phyloP scores from a whole-genome alignment of 2,329 filamentous ascomycete genomes.

The Westerdykella ornata region DNA sequence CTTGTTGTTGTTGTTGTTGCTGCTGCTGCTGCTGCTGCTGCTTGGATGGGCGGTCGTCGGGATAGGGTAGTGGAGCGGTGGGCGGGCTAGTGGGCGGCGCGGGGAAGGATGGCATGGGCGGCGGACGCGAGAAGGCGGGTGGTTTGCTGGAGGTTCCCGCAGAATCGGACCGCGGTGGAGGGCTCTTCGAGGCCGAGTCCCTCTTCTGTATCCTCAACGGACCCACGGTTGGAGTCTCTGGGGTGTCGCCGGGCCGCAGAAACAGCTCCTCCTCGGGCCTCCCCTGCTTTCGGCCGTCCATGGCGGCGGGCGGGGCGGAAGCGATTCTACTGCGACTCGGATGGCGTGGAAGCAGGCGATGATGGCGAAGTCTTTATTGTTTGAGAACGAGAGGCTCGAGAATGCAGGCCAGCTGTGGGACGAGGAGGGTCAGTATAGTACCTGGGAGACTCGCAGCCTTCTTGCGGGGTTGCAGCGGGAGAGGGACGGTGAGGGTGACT shows the following conservation, averaged over 20 bases:
- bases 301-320: conserved; percentile 10
- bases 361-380: conserved; percentile 13
- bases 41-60: conserved; percentile 37
- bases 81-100: conserved; percentile 45
- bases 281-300: conserved; percentile 52
- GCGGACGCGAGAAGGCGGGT: conserved; percentile 34
- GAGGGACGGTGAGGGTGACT: conserved; percentile 1
- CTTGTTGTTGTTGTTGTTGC: conserved; percentile 15
- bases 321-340: not conserved
- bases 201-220: conserved; percentile 81
- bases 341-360: not conserved
- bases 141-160: conserved; percentile 54
- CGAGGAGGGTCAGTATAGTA: conserved; percentile 6
- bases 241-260: conserved; percentile 46
- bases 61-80: conserved; percentile 42
- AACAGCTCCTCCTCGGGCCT: conserved; percentile 78
- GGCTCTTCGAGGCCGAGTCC: conserved; percentile 44
- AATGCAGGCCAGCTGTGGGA: conserved; percentile 12
- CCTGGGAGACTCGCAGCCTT: conserved; percentile 3
- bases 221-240: conserved; percentile 71
- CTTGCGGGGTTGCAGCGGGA: conserved; percentile 14
- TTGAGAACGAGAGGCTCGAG: conserved; percentile 20
- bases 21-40: conserved; percentile 14
- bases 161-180: conserved; percentile 52
- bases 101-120: conserved; percentile 59